Conservation (phyloP, 1,284 basidiomycete genomes). For the Entoloma clypeatum region DNA sequence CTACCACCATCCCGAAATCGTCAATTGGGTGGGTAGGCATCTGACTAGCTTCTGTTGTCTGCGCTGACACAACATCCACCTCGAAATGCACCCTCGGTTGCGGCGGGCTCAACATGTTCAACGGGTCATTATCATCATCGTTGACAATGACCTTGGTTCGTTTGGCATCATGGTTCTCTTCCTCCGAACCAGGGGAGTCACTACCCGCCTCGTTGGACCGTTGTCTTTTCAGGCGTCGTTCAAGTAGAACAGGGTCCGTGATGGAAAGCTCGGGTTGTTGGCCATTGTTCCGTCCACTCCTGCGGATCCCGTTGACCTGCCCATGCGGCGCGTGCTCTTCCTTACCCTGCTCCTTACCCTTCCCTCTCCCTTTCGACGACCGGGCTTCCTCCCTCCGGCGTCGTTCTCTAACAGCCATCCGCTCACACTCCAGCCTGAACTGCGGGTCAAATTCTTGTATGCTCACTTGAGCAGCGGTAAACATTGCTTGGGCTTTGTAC, state of each 20-base stretch:
- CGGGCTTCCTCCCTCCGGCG: slow-evolving; percentile 61
- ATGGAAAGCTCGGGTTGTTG: slow-evolving; percentile 64
- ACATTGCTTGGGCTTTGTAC: slow-evolving; percentile 86
- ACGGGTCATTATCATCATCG: slow-evolving; percentile 40
- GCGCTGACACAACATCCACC: slow-evolving; percentile 22
- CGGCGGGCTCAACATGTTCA: slow-evolving; percentile 37
- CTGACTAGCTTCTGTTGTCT: not conserved
- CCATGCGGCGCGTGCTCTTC: slow-evolving; percentile 30
- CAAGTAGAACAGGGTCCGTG: slow-evolving; percentile 68
- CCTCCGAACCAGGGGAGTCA: slow-evolving; percentile 54
- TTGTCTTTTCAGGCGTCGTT: slow-evolving; percentile 68
- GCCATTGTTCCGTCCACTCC: slow-evolving; percentile 72
- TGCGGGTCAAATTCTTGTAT: slow-evolving; percentile 86
- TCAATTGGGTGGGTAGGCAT: not conserved
- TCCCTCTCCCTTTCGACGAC: slow-evolving; percentile 47
- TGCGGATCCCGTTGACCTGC: slow-evolving; percentile 41
- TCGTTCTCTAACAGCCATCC: slow-evolving; percentile 80
- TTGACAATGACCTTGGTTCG: slow-evolving; percentile 50
- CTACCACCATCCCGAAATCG: slow-evolving; percentile 29
- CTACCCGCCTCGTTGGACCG: slow-evolving; percentile 55
- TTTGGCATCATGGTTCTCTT: slow-evolving; percentile 51
- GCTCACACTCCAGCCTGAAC: slow-evolving; percentile 82
- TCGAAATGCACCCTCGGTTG: slow-evolving; percentile 44
- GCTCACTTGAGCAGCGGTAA: slow-evolving; percentile 82
- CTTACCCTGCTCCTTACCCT: slow-evolving; percentile 42